Conservation (phyloP, 345 rosid genomes). For the Isatis tinctoria region DNA sequence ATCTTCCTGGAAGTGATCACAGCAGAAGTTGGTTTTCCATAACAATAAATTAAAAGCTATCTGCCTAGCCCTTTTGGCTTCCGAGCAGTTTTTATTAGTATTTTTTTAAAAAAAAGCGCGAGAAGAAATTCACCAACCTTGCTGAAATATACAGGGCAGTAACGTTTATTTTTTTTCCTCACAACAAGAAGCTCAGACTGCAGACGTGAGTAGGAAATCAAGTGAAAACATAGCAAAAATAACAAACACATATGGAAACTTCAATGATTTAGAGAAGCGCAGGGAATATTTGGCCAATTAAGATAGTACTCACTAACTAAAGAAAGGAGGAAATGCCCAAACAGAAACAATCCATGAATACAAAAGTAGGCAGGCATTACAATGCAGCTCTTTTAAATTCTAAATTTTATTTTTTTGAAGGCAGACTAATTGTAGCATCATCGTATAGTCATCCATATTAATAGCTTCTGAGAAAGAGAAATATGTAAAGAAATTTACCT, state of each 20-base stretch:
- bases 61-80: not conserved
- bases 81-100: not conserved
- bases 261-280: not conserved
- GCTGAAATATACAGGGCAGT: constrained; percentile 87
- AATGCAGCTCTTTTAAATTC: not conserved
- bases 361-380: not conserved
- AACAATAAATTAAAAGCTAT: not conserved
- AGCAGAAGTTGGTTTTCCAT: not conserved
- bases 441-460: not conserved
- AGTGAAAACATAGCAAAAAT: constrained; percentile 4
- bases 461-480: not conserved
- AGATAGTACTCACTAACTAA: not conserved
- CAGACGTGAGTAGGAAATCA: not conserved
- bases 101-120: not conserved
- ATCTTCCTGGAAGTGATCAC: constrained; percentile 57
- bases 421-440: not conserved
- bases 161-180: constrained; percentile 75
- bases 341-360: not conserved
- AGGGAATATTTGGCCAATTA: not conserved
- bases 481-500: constrained; percentile 43
- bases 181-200: constrained; percentile 94
- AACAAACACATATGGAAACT: not conserved
- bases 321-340: not conserved
- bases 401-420: not conserved
- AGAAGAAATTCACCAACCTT: constrained; percentile 69